Base-by-base conservation (phyloP, 164 flowering plant genomes). In the Warburgia ugandensis region DNA sequence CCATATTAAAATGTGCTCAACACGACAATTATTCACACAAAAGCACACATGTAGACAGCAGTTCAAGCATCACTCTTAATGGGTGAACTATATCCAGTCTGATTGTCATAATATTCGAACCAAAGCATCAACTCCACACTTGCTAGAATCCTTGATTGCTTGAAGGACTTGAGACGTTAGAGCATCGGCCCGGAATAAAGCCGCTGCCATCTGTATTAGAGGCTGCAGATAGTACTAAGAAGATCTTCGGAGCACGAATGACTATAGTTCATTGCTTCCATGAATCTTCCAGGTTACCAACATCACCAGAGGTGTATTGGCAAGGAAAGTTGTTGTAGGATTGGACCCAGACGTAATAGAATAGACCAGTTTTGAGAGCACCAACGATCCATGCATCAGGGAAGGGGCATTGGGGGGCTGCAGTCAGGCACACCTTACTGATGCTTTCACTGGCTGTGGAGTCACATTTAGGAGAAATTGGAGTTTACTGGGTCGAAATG, bases 321-420 rank as follows among this genome's bases (percentile, higher is more conserved):
- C 58, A 48, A 22, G 69, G 69, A 9, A 37, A 30, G 36, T 56
- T 63, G 40, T 63, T 63, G 40, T 65, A 69, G 21, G 61, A 69
- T 38, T 58, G 67, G 5, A 67, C 56, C 72, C 69, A 64, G 9
- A 72, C 64, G 14, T 55, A 64, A 29, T 72, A 73, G 25, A 72
- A 72, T 0, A 65, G 60, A 6, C 65, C 68, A 0, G 68, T 56
- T 1, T 27, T 4, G 0, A 72, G 33, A 1, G 73, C 72, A 1
- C 23, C 19, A 16, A 33, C 36, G 19, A 67, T 21, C 23, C 27
- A 4, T 0, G 10, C 14, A 39, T 67, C 75, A 0, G 71, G 75
- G 38, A 28, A 45, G 9, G 60, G 55, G 29, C 73, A 69, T 29
- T 54, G 63, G 2, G 73, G 73, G 0, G 62, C 68, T 3, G 68